These are phyloP conservation scores for Poronia punctata DNA, from an alignment of 495 filamentous ascomycete species.

Conservation along the genomic window DNA sequence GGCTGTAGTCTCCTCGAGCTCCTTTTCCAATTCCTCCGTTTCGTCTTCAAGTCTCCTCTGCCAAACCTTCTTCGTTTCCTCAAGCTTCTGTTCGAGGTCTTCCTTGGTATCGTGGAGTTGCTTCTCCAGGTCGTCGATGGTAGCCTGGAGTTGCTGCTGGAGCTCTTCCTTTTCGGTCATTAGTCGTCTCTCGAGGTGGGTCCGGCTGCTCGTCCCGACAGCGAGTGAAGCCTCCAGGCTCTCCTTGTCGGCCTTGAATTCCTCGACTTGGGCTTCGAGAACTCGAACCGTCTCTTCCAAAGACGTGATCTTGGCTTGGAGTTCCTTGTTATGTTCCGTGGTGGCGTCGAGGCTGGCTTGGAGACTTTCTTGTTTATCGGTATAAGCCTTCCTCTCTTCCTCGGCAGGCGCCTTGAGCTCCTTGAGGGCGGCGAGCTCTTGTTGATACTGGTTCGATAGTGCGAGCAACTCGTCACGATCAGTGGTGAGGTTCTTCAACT, in stretches of 20 bases:
- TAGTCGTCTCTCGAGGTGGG: neutral
- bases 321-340: conserved; percentile 8
- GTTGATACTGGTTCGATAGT: conserved; percentile 16
- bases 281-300: conserved; percentile 16
- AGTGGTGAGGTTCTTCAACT: conserved; percentile 25
- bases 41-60: neutral
- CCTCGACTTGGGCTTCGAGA: conserved; percentile 12
- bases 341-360: conserved; percentile 17
- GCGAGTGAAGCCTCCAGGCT: conserved; percentile 14
- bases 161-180: neutral
- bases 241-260: conserved; percentile 14
- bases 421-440: conserved; percentile 5
- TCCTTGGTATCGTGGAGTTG: conserved; percentile 14
- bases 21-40: neutral
- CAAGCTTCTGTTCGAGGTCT: conserved; percentile 29
- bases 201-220: conserved; percentile 12
- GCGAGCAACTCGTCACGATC: conserved; percentile 18
- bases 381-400: conserved; percentile 9
- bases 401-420: conserved; percentile 14
- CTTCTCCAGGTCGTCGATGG: neutral
- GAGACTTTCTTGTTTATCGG: conserved; percentile 20
- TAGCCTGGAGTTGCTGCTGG: neutral
- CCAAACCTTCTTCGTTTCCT: conserved; percentile 20
- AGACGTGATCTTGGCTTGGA: conserved; percentile 14
- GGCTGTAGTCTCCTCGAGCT: conserved; percentile 1